Evolutionary conservation across 208 protist species (phyloP).

Genomic region (Leishmania major): DNA sequence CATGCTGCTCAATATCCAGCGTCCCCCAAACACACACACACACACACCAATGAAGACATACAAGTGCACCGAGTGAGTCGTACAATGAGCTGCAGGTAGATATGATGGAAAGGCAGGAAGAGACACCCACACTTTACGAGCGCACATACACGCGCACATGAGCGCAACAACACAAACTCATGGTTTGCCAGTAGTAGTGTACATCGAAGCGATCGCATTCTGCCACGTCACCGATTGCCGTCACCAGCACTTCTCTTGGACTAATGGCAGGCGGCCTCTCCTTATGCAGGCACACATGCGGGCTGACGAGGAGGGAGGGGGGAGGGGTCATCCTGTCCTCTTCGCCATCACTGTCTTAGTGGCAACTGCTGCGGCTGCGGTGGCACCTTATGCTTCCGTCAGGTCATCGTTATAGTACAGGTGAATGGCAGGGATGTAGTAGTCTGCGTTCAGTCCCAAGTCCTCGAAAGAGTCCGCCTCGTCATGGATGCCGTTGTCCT

Average conservation of each 20-base stretch:
- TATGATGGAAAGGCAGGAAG: not conserved
- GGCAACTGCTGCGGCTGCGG: not conserved
- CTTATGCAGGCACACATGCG: not conserved
- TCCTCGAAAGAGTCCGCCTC: conserved; percentile 91
- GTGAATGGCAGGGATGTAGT: conserved; percentile 93
- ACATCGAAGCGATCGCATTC: conserved; percentile 17
- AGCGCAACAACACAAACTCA: not conserved
- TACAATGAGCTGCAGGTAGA: not conserved
- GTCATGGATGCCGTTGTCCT: conserved; percentile 91
- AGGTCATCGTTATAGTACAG: conserved; percentile 95
- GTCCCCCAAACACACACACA: not conserved
- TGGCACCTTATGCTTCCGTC: conserved; percentile 63
- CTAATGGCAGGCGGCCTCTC: not conserved
- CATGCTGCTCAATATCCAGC: not conserved
- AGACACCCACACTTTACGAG: not conserved
- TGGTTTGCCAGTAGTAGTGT: not conserved
- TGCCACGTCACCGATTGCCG: not conserved
- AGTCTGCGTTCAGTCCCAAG: conserved; percentile 90
- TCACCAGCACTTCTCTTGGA: not conserved
- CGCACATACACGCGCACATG: not conserved
- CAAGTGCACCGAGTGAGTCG: not conserved
- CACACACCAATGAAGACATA: not conserved
- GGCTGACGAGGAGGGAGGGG: not conserved
- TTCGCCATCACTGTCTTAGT: not conserved
- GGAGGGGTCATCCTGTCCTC: not conserved